phyloP scores from a whole-genome alignment of 371 early-diverging fungal genomes.

The Mucor velutinosus region DNA sequence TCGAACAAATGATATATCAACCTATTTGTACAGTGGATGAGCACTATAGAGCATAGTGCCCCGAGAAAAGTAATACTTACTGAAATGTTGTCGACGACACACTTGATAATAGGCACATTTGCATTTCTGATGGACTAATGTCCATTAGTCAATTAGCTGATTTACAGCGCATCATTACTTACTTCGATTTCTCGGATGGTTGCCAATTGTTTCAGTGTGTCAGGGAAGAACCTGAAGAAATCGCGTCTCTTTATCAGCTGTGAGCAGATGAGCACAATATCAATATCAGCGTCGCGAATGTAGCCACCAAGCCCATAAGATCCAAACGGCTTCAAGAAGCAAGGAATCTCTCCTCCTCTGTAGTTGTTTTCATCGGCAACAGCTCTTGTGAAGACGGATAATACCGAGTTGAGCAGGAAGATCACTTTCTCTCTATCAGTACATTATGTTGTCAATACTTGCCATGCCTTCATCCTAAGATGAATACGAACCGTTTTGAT shows the following conservation, averaged over 20 bases:
- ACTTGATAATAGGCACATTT: conserved; percentile 45
- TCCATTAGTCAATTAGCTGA: background rate
- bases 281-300: conserved; percentile 36
- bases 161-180: background rate
- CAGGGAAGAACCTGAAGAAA: conserved; percentile 28
- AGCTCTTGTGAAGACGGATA: background rate
- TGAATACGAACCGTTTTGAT: conserved; percentile 5
- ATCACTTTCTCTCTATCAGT: conserved; percentile 8
- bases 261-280: conserved; percentile 34
- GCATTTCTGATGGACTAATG: conserved; percentile 20
- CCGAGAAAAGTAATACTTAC: conserved; percentile 13
- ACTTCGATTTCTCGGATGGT: conserved; percentile 34
- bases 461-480: background rate
- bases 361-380: background rate
- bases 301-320: conserved; percentile 45
- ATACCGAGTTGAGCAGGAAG: background rate
- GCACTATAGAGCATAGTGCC: background rate
- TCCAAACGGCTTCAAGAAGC: conserved; percentile 38
- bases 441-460: background rate
- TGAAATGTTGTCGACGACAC: conserved; percentile 32
- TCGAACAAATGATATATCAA: conserved; percentile 47
- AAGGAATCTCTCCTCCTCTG: conserved; percentile 11
- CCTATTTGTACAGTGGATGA: conserved; percentile 7
- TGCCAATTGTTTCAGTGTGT: conserved; percentile 18
- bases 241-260: conserved; percentile 18